Evolutionary conservation across 2,329 filamentous ascomycete species (phyloP), one percentile per base, ranked within the genome.

Genomic region (Colletotrichum sp.): DNA sequence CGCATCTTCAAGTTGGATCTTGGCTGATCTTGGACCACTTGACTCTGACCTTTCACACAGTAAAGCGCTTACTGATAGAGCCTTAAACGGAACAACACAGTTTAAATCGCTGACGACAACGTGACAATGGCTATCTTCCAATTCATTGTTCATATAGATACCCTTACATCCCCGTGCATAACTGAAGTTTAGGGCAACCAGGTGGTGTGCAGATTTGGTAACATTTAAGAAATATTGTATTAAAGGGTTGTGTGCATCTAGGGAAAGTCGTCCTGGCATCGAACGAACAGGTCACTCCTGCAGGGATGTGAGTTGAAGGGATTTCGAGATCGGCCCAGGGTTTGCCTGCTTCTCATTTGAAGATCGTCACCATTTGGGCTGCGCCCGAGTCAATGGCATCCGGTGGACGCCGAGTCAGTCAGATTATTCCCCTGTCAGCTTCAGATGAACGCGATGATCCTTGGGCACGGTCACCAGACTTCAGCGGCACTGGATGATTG

Each of bases 261-360:
- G 39, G 9, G 11, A n/a, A n/a, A n/a, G 39, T 49, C 19, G 39
- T 49, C 0, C 1, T 12, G 39, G 19, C 9, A n/a, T n/a, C 19
- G 39, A 49, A 49, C 0, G 19, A 12, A 49, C 19, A 12, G 9
- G 0, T n/a, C 0, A n/a, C 0, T n/a, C 19, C 19, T 49, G 19
- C 39, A 49, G 39, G 19, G 39, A 49, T 49, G 19, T 0, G 11
- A 49, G 12, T 11, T 1, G 39, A 49, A 2, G 19, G 39, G 19
- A 49, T 22, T 49, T 49, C 19, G 1, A n/a, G 39, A n/a, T n/a
- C 1, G 39, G 19, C 39, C 39, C 19, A 19, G 39, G 39, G 39
- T n/a, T 49, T 49, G 19, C 39, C 19, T 49, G 39, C 39, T 49
- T 49, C 39, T 49, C 19, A 49, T 49, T 0, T 49, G 19, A 49